A percentile compares a stretch with the other conserved stretches of the same genome.
phyloP scores from a whole-genome alignment of 140 eudicot genomes.

The Erigeron philadelphicus region DNA sequence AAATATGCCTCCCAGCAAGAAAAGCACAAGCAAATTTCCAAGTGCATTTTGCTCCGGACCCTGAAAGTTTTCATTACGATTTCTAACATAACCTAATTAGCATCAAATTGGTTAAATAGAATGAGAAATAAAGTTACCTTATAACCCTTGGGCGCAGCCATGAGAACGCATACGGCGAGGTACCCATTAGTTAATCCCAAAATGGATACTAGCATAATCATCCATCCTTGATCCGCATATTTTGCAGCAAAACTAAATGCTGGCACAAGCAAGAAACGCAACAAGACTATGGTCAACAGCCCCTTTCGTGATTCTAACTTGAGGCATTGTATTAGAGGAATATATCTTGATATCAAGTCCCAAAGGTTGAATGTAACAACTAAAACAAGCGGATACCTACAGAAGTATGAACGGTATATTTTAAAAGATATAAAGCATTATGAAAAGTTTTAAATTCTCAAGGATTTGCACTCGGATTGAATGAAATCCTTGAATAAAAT shows the following conservation, averaged over 20 bases:
- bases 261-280: slow-evolving; percentile 59
- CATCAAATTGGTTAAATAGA: neutral
- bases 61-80: slow-evolving; percentile 20
- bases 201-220: slow-evolving; percentile 47
- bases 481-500: neutral
- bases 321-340: slow-evolving; percentile 41
- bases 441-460: neutral
- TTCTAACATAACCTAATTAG: neutral
- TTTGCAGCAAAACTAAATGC: slow-evolving; percentile 77
- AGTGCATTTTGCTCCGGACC: slow-evolving; percentile 85
- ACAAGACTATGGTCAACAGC: slow-evolving; percentile 35
- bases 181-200: slow-evolving; percentile 68
- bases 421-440: neutral
- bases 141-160: slow-evolving; percentile 65
- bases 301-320: slow-evolving; percentile 54
- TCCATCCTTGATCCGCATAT: slow-evolving; percentile 69
- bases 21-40: slow-evolving; percentile 63
- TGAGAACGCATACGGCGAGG: slow-evolving; percentile 59
- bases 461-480: neutral
- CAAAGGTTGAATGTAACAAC: slow-evolving; percentile 58
- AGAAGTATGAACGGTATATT: slow-evolving; percentile 9
- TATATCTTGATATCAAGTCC: slow-evolving; percentile 60
- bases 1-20: slow-evolving; percentile 58
- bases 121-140: slow-evolving; percentile 35
- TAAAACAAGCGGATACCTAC: slow-evolving; percentile 70